phyloP scores from a whole-genome alignment of 2,329 filamentous ascomycete species.

The Aspergillus persii region DNA sequence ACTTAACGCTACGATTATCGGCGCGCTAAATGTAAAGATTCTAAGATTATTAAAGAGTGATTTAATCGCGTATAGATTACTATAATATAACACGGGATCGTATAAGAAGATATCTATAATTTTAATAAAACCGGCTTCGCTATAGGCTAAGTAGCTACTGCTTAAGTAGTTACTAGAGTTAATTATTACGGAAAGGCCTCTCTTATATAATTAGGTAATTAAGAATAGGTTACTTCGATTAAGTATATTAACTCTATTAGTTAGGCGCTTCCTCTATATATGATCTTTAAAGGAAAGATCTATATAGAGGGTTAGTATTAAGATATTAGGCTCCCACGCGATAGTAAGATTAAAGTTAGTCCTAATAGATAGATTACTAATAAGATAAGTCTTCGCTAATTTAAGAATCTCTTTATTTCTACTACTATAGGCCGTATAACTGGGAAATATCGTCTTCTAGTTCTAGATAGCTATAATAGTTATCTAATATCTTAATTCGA shows the following conservation, averaged over 20 bases:
- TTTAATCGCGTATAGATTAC: background rate
- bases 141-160: background rate
- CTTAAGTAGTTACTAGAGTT: background rate
- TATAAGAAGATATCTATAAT: background rate
- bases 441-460: slow-evolving; percentile 5
- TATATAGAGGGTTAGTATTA: no score
- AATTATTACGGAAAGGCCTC: background rate
- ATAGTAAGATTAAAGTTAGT: no score
- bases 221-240: background rate
- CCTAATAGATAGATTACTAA: no score
- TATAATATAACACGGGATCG: background rate
- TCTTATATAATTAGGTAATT: background rate
- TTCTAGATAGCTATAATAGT: slow-evolving; percentile 13
- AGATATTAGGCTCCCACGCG: no score
- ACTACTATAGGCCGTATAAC: background rate
- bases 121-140: background rate
- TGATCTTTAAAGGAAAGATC: no score
- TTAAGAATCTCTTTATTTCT: background rate
- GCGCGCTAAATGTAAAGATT: background rate
- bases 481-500: slow-evolving; percentile 12
- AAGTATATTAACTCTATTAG: background rate
- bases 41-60: background rate
- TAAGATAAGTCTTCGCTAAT: no score
- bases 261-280: no score
- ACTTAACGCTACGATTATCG: no score